Conservation (phyloP, 176 grass and related monocot genomes). For the Chloris gayana region DNA sequence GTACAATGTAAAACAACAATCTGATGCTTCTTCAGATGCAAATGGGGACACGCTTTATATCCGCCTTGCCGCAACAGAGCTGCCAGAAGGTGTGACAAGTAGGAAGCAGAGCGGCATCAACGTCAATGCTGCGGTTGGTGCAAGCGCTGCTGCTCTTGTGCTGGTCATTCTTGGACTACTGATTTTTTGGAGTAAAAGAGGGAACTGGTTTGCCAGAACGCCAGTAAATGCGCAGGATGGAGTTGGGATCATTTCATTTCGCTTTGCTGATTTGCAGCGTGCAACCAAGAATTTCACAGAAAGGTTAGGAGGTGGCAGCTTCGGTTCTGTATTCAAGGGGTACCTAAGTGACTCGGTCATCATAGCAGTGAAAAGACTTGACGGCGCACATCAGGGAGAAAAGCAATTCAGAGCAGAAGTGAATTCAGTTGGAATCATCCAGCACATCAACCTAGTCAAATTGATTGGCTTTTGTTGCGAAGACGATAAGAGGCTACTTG, state of each 20-base stretch:
- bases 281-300: not conserved
- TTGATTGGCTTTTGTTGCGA: not conserved
- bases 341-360: not conserved
- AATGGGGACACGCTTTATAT: not conserved
- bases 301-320: not conserved
- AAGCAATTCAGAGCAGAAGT: conserved; percentile 17
- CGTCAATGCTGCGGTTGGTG: not conserved
- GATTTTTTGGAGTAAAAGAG: not conserved
- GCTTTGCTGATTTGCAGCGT: not conserved
- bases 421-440: not conserved
- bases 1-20: not conserved
- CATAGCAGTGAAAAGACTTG: not conserved
- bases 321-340: not conserved
- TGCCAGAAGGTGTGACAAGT: not conserved
- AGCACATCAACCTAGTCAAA: not conserved
- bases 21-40: not conserved
- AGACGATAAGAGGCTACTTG: not conserved
- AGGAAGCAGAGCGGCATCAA: not conserved
- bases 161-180: not conserved
- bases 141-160: not conserved
- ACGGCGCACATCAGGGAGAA: not conserved
- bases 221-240: not conserved
- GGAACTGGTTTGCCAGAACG: not conserved
- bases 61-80: not conserved
- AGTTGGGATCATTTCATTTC: not conserved